These are phyloP conservation scores for Danielia oregonensis DNA, from an alignment of 805 yeast species.

Conservation along the genomic window DNA sequence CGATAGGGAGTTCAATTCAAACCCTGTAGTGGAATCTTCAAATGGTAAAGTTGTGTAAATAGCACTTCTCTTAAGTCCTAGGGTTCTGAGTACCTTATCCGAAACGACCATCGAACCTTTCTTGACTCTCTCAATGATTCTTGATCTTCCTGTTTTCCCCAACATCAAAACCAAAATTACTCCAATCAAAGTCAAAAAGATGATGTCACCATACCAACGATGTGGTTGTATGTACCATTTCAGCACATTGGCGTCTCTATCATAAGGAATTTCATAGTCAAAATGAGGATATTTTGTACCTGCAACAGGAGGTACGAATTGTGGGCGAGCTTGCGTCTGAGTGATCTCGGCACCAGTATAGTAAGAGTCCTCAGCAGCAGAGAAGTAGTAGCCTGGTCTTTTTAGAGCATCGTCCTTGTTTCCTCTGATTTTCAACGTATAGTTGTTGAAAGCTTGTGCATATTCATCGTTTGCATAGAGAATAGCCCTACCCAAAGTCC, in stretches of 20 bases:
- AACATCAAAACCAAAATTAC: slow-evolving; percentile 30
- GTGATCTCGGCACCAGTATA: slow-evolving; percentile 51
- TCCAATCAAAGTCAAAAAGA: slow-evolving; percentile 23
- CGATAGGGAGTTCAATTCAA: no score
- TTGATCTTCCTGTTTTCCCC: slow-evolving; percentile 24
- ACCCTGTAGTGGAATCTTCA: no score
- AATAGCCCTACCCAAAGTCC: slow-evolving; percentile 61
- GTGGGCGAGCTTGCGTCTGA: slow-evolving; percentile 42
- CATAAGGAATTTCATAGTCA: slow-evolving; percentile 27
- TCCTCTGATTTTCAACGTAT: slow-evolving; percentile 13
- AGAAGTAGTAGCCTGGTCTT: slow-evolving; percentile 47
- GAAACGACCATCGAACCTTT: no score
- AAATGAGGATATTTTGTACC: slow-evolving; percentile 19
- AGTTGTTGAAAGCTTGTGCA: slow-evolving; percentile 37
- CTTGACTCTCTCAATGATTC: not conserved
- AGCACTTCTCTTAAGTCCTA: no score
- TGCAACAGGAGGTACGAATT: slow-evolving; percentile 20
- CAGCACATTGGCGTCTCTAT: slow-evolving; percentile 29
- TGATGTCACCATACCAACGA: slow-evolving; percentile 36
- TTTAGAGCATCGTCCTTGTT: slow-evolving; percentile 11
- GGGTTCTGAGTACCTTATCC: no score
- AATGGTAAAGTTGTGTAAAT: no score
- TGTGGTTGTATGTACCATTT: slow-evolving; percentile 44
- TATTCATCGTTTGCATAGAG: slow-evolving; percentile 58
- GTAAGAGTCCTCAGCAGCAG: slow-evolving; percentile 46